Evolutionary conservation across 768 basidiomycete species (phyloP), one percentile per base, ranked within the genome.

Genomic region (Cystofilobasidium macerans): DNA sequence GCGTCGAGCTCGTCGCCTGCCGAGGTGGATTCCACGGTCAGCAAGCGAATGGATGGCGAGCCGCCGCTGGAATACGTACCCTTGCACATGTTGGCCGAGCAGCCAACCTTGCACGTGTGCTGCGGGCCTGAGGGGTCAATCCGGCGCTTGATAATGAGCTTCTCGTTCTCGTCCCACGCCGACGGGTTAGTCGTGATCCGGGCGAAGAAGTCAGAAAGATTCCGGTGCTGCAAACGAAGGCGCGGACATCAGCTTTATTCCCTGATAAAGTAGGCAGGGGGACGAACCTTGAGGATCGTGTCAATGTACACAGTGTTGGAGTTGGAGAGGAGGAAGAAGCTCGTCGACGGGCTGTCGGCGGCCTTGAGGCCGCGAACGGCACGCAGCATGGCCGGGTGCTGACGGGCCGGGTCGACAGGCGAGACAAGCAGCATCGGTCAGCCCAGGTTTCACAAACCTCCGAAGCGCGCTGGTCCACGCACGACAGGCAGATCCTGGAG

Each of bases 11-110:
- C 95, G 69, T 89, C 86, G n/a, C 94, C 93, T 91, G 70, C 1
- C n/a, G n/a, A n/a, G n/a, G n/a, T n/a, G n/a, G n/a, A n/a, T n/a
- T n/a, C n/a, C 8, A 8, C 8, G 13, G 16, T 40, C 20, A n/a
- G 24, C 1, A 24, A 38, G 24, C 35, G 18, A n/a, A 53, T 24
- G 53, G 24, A 20, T 33, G n/a, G n/a, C 7, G 43, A 30, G 7
- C 5, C 14, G 33, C 2, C 18, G 22, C 12, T 40, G 9, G 22
- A 38, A 28, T 14, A 70, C 74, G 47, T 24, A 85, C 89, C 90
- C 80, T 99, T 99, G 81, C 95, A 99, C 93, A 99, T 95, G 79
- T 99, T 98, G 18, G 86, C 83, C 64, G 85, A 85, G 79, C 95
- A 99, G 8, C 94, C 94, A 60, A 94, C 81, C 51, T 78, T 79